phyloP scores from a whole-genome alignment of 441 rosid species.

The Brassica balearica region DNA sequence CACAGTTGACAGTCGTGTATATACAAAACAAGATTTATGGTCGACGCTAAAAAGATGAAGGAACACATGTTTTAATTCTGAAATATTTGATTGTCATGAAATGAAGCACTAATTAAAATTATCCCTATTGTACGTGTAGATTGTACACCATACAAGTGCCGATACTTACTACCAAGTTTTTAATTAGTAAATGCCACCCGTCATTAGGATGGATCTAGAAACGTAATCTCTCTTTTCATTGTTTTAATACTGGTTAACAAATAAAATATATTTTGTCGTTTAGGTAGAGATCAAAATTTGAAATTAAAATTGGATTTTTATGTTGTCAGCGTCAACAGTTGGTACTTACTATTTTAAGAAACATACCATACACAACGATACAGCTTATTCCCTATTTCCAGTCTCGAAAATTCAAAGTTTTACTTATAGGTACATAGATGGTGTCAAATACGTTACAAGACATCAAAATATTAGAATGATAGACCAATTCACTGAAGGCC shows the following conservation, averaged over 20 bases:
- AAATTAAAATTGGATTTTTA: neutral
- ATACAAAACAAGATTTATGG: neutral
- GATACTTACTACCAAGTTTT: no score
- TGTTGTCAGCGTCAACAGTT: neutral
- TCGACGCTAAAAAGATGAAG: neutral
- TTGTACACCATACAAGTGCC: no score
- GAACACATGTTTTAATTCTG: no score
- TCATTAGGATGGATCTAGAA: slow-evolving; percentile 11
- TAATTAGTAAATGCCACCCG: no score
- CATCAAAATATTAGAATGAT: neutral
- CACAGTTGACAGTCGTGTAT: neutral
- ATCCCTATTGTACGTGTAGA: no score
- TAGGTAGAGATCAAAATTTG: neutral
- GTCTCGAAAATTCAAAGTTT: neutral
- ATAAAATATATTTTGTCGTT: neutral
- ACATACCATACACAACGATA: neutral
- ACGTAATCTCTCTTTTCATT: neutral
- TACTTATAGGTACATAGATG: slow-evolving; percentile 7
- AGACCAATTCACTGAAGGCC: neutral
- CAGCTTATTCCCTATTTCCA: neutral
- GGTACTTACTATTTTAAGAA: neutral
- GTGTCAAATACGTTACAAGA: neutral
- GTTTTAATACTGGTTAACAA: neutral
- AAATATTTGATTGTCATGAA: no score
- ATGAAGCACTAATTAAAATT: no score